These are phyloP conservation scores for Raphanus hybrid DNA, from an alignment of 441 rosid species.

Conservation along the genomic window DNA sequence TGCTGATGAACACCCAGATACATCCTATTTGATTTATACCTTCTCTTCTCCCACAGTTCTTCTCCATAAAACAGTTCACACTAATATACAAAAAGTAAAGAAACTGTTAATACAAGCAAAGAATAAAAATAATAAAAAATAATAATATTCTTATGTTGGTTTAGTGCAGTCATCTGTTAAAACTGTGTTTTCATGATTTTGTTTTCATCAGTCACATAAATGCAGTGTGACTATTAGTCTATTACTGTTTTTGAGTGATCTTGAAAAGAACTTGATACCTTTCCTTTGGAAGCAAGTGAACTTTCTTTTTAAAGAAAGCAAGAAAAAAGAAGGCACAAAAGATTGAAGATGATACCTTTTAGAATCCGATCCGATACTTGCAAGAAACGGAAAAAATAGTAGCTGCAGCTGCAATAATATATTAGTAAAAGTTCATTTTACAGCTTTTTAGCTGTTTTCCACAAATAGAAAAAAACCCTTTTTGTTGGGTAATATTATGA, in stretches of 20 bases:
- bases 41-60: constrained; percentile 46
- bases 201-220: constrained; percentile 25
- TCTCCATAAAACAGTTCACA: constrained; percentile 40
- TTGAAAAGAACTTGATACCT: constrained; percentile 33
- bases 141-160: constrained; percentile 1
- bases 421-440: constrained; percentile 10
- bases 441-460: constrained; percentile 40
- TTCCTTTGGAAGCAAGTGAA: constrained; percentile 43
- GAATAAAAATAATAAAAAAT: constrained; percentile 18
- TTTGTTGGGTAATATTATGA: not conserved
- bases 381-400: constrained; percentile 16
- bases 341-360: constrained; percentile 38
- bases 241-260: constrained; percentile 29
- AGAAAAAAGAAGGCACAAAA: not conserved
- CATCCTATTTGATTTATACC: constrained; percentile 60
- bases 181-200: constrained; percentile 30
- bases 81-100: constrained; percentile 28
- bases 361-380: constrained; percentile 38
- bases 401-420: constrained; percentile 15
- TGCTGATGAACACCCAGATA: constrained; percentile 82
- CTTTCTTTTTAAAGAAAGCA: not conserved
- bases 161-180: constrained; percentile 42
- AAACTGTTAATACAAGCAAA: constrained; percentile 44
- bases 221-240: constrained; percentile 24
- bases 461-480: not conserved